These are phyloP conservation scores for Quambalaria eucalypti DNA, from an alignment of 1,284 basidiomycete genomes.

Conservation along the genomic window DNA sequence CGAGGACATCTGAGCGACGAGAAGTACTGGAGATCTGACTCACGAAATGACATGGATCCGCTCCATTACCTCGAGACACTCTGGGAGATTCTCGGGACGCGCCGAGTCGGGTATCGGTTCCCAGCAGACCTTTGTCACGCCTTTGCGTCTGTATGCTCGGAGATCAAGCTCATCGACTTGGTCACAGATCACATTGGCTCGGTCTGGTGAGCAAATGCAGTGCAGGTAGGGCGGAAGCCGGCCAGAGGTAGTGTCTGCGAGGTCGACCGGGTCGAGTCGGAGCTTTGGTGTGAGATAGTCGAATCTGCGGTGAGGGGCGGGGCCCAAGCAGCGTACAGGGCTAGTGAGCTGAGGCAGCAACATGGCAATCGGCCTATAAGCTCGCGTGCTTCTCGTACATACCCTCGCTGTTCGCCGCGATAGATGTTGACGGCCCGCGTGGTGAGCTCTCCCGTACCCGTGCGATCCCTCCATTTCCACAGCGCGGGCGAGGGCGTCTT, in stretches of 20 bases:
- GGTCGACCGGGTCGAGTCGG: constrained; percentile 11
- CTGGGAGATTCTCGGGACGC: constrained; percentile 5
- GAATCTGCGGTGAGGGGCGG: constrained; percentile 1
- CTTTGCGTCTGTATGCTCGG: not conserved
- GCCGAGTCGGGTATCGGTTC: constrained; percentile 13
- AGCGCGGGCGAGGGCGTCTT: too few relatives aligned
- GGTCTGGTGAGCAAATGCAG: constrained; percentile 9
- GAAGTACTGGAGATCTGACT: not conserved
- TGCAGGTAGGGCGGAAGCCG: constrained; percentile 6
- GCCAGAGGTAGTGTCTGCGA: not conserved
- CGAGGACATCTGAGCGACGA: not conserved
- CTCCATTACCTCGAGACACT: constrained; percentile 2
- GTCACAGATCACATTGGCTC: constrained; percentile 5
- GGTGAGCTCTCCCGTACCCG: not conserved
- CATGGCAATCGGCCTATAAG: too few relatives aligned
- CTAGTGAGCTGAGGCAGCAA: not conserved
- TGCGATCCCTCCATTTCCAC: constrained; percentile 8
- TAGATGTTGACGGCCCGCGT: constrained; percentile 13
- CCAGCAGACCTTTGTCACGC: constrained; percentile 7
- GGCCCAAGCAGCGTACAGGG: too few relatives aligned
- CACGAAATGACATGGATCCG: constrained; percentile 3
- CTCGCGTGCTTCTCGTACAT: too few relatives aligned
- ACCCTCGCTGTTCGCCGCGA: constrained; percentile 8
- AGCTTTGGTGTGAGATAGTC: constrained; percentile 11
- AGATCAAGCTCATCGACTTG: constrained; percentile 3